phyloP scores from a whole-genome alignment of 495 filamentous ascomycete species.

The Immersiella caudata region DNA sequence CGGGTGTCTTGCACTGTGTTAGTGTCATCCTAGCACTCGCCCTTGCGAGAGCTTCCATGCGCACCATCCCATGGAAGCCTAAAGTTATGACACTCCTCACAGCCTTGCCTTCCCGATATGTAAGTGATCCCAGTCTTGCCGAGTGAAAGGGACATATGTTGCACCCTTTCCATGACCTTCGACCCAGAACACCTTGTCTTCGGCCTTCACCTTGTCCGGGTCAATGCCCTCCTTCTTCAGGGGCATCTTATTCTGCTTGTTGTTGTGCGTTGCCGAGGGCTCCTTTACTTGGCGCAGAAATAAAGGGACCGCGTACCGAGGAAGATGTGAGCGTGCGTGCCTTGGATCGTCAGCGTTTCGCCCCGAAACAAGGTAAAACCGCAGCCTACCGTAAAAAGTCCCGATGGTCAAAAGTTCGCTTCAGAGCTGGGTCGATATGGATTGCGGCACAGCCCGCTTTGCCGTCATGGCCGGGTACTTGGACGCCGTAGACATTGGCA shows the following conservation, averaged over 20 bases:
- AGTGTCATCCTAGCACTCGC: too few species aligned
- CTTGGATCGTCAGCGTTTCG: slow-evolving; percentile 26
- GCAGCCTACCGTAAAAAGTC: slow-evolving; percentile 52
- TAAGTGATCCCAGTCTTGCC: slow-evolving; percentile 61
- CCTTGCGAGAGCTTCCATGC: background rate
- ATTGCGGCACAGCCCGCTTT: slow-evolving; percentile 70
- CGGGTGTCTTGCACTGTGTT: background rate
- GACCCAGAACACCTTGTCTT: slow-evolving; percentile 61
- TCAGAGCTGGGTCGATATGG: slow-evolving; percentile 46
- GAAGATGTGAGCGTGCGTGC: slow-evolving; percentile 60
- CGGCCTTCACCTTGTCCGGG: slow-evolving; percentile 56
- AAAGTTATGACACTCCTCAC: slow-evolving; percentile 31
- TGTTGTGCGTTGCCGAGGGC: slow-evolving; percentile 71
- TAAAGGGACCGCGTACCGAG: slow-evolving; percentile 75
- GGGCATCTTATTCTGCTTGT: slow-evolving; percentile 82
- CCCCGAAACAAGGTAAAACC: slow-evolving; percentile 9
- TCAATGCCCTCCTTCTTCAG: slow-evolving; percentile 73
- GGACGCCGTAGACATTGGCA: slow-evolving; percentile 79
- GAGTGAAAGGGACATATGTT: slow-evolving; percentile 60
- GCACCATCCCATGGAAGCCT: background rate
- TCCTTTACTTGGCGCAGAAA: slow-evolving; percentile 67
- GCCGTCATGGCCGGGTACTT: slow-evolving; percentile 70
- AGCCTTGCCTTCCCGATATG: slow-evolving; percentile 53
- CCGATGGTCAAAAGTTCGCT: slow-evolving; percentile 54
- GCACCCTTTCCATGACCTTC: slow-evolving; percentile 48